phyloP scores from a whole-genome alignment of 2,329 filamentous ascomycete species.

The Paraphoma chrysanthemicola region DNA sequence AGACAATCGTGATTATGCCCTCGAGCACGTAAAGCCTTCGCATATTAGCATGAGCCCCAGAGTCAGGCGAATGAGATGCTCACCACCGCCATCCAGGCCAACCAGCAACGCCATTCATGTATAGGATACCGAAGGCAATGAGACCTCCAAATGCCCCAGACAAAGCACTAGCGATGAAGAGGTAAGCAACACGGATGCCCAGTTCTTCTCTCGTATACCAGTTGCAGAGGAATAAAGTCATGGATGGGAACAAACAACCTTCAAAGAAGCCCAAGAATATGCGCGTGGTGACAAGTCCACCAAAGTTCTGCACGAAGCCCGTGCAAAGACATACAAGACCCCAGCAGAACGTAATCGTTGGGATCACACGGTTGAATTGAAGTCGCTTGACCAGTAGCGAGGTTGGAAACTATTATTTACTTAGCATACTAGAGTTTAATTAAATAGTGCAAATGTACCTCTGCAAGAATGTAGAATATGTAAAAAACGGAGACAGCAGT shows the following conservation, averaged over 20 bases:
- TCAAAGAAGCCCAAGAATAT: constrained; percentile 41
- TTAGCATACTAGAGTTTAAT: no score
- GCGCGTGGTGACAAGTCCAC: constrained; percentile 24
- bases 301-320: constrained; percentile 28
- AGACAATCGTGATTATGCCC: constrained; percentile 38
- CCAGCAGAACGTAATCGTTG: constrained; percentile 58
- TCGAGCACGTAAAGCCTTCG: constrained; percentile 41
- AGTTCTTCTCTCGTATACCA: constrained; percentile 42
- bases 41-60: not conserved
- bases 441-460: no score
- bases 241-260: constrained; percentile 40
- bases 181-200: constrained; percentile 36
- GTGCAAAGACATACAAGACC: constrained; percentile 54
- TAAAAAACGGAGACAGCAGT: constrained; percentile 46
- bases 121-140: constrained; percentile 37
- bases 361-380: constrained; percentile 43
- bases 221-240: constrained; percentile 41
- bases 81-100: constrained; percentile 39
- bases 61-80: not conserved
- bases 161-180: constrained; percentile 37
- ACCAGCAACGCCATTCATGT: constrained; percentile 35
- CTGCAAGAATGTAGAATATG: constrained; percentile 45
- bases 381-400: constrained; percentile 42
- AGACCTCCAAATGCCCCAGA: constrained; percentile 37
- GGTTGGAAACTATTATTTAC: constrained; percentile 32